A percentile compares a stretch with the other conserved stretches of the same genome.
These are phyloP conservation scores for Candolleomyces aberdarensis DNA, from an alignment of 768 basidiomycete genomes.

Conservation along the genomic window DNA sequence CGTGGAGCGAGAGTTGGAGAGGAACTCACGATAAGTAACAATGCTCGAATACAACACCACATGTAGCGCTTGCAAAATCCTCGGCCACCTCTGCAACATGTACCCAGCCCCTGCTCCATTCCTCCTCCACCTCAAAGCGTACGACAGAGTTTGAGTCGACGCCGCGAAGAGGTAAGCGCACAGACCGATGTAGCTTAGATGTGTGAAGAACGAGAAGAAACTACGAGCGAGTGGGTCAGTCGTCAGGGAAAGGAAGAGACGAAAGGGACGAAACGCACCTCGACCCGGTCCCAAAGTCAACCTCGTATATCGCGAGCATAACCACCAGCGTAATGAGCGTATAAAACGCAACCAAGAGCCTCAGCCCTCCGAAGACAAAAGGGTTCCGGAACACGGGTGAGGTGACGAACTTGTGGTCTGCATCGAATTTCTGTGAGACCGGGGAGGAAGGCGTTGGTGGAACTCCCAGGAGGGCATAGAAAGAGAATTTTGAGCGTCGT, in stretches of 20 bases:
- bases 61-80: constrained; percentile 52
- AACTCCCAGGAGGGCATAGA: background rate
- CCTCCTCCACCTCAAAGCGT: constrained; percentile 13
- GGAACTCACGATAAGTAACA: constrained; percentile 53
- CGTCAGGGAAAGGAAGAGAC: background rate
- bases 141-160: constrained; percentile 49
- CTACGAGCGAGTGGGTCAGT: constrained; percentile 24
- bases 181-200: constrained; percentile 59
- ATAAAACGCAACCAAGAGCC: background rate
- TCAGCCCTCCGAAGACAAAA: background rate
- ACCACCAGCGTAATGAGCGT: background rate
- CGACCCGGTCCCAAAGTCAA: background rate
- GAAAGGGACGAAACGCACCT: background rate
- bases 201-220: constrained; percentile 65
- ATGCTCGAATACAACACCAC: constrained; percentile 48
- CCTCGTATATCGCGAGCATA: background rate
- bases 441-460: background rate
- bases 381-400: background rate
- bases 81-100: constrained; percentile 58
- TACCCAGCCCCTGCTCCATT: constrained; percentile 25
- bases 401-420: background rate
- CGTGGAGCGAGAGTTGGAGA: background rate
- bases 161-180: constrained; percentile 62
- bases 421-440: background rate
- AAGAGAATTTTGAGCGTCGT: background rate